phyloP scores from a whole-genome alignment of 164 flowering plant species.

The grape (Vitis vinifera) region ASM3070453v1 NC_081805.1:1076501-1077000 shows the following conservation, averaged over 20 bases:
- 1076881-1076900: slow-evolving; percentile 27
- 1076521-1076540: too few species aligned
- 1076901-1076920: slow-evolving; percentile 26
- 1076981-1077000: slow-evolving; percentile 39
- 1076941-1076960: slow-evolving; percentile 40
- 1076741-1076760: slow-evolving; percentile 11
- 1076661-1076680: too few species aligned
- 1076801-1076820: slow-evolving; percentile 19
- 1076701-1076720: too few species aligned
- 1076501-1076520: too few species aligned
- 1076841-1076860: slow-evolving; percentile 37
- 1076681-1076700: too few species aligned
- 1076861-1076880: slow-evolving; percentile 38
- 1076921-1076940: slow-evolving; percentile 30
- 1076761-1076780: background rate
- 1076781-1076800: background rate
- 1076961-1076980: slow-evolving; percentile 42
- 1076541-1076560: too few species aligned
- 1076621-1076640: too few species aligned
- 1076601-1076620: too few species aligned
- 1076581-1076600: too few species aligned
- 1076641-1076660: too few species aligned
- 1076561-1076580: too few species aligned
- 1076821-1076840: slow-evolving; percentile 32
- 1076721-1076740: slow-evolving; percentile 17